Evolutionary conservation across 2,329 filamentous ascomycete species (phyloP).

Genomic region (Pestalotiopsis sp.): DNA sequence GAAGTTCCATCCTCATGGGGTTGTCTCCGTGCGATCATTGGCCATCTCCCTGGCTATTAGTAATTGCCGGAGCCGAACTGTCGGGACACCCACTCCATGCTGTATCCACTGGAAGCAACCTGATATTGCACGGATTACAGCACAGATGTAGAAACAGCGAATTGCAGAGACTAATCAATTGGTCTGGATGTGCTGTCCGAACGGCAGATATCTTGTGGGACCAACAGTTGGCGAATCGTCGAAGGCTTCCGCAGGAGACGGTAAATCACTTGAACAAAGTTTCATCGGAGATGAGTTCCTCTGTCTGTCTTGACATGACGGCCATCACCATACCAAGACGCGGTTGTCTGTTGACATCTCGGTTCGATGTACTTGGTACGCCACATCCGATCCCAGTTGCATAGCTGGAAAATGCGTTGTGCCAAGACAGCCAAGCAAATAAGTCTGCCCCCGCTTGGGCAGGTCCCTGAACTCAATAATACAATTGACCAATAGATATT

Average conservation of each 20-base stretch:
- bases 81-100: not conserved
- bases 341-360: not conserved
- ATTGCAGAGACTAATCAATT: not conserved
- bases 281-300: not conserved
- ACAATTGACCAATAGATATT: not conserved
- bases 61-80: not conserved
- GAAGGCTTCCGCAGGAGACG: not conserved
- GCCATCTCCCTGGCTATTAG: not conserved
- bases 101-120: not conserved
- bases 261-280: not conserved
- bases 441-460: conserved; percentile 4
- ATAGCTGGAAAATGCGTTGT: not conserved
- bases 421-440: conserved; percentile 3
- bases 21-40: not conserved
- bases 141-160: not conserved
- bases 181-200: not conserved
- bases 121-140: not conserved
- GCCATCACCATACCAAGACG: not conserved
- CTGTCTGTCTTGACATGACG: not conserved
- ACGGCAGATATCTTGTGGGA: not conserved
- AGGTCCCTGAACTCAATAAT: not conserved
- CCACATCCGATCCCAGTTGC: not conserved
- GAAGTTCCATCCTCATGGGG: too few species aligned
- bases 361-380: not conserved
- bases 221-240: too few species aligned